A percentile compares a stretch with the other conserved stretches of the same genome.
Evolutionary conservation across 2,329 filamentous ascomycete species (phyloP).

Genomic region (Ophiostoma sp.): DNA sequence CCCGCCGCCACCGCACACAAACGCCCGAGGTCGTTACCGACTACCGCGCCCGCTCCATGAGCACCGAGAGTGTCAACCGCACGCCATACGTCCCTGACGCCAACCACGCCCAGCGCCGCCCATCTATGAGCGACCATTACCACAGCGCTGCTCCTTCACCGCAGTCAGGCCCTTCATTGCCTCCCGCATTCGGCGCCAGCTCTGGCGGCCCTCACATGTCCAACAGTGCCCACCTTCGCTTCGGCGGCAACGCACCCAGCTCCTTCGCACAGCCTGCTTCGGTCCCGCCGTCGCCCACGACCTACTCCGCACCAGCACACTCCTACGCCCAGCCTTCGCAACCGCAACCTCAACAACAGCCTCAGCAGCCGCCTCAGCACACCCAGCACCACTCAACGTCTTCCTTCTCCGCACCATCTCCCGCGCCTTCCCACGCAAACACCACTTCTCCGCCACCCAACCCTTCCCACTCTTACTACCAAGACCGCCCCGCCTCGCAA

Average conservation of each 20-base stretch:
- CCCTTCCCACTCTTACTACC: constrained; percentile 30
- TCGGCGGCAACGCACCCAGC: constrained; percentile 23
- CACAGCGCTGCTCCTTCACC: constrained; percentile 26
- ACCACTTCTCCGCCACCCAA: neutral
- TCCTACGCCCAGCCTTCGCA: constrained; percentile 30
- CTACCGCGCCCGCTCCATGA: constrained; percentile 38
- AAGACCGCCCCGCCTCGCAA: constrained; percentile 37
- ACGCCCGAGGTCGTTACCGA: constrained; percentile 37
- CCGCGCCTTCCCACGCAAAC: constrained; percentile 14
- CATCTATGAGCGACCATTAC: constrained; percentile 38
- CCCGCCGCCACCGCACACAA: constrained; percentile 37
- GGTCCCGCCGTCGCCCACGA: constrained; percentile 38
- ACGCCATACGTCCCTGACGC: constrained; percentile 36
- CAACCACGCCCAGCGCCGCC: constrained; percentile 34
- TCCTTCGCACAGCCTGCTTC: constrained; percentile 34
- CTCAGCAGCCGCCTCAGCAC: constrained; percentile 22
- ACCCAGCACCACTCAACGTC: constrained; percentile 24
- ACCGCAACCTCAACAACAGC: constrained; percentile 21
- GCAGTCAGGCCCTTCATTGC: constrained; percentile 33
- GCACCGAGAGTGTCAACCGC: constrained; percentile 37
- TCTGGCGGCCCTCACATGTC: constrained; percentile 32
- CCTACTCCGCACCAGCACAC: constrained; percentile 31
- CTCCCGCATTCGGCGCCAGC: constrained; percentile 31
- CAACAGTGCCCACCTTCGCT: constrained; percentile 25
- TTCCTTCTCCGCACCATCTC: constrained; percentile 25